Conservation (phyloP, 2,329 filamentous ascomycete species). For the Myriangium duriaei region DNA sequence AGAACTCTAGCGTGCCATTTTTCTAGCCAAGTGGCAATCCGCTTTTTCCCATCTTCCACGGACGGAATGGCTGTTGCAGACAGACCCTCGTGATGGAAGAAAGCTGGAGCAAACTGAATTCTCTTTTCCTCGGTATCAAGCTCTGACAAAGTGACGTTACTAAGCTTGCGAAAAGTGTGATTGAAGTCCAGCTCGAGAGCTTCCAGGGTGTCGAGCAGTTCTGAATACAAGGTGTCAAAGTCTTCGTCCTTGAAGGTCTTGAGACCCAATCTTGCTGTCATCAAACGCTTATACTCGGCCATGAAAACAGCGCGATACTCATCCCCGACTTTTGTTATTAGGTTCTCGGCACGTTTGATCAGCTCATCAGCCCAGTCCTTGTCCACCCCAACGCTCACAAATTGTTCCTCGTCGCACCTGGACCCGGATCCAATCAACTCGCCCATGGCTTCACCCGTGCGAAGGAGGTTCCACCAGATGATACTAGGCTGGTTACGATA, state of each 20-base stretch:
- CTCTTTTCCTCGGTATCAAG: slow-evolving; percentile 53
- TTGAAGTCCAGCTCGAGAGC: slow-evolving; percentile 81
- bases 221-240: slow-evolving; percentile 71
- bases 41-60: slow-evolving; percentile 51
- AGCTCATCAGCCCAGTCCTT: slow-evolving; percentile 58
- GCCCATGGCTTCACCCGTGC: slow-evolving; percentile 76
- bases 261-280: slow-evolving; percentile 69
- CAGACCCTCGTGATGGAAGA: slow-evolving; percentile 68
- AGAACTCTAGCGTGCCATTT: slow-evolving; percentile 59
- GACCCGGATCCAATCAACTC: slow-evolving; percentile 73
- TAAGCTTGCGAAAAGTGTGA: slow-evolving; percentile 78
- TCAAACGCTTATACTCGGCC: slow-evolving; percentile 75
- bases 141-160: slow-evolving; percentile 47
- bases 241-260: slow-evolving; percentile 56
- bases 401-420: slow-evolving; percentile 57
- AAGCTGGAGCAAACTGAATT: slow-evolving; percentile 52
- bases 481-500: slow-evolving; percentile 92
- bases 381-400: slow-evolving; percentile 58
- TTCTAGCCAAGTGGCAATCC: slow-evolving; percentile 69
- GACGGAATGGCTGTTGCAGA: slow-evolving; percentile 42
- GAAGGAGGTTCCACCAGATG: slow-evolving; percentile 97
- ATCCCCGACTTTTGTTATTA: slow-evolving; percentile 70
- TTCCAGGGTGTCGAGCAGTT: slow-evolving; percentile 70
- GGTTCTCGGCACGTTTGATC: slow-evolving; percentile 64
- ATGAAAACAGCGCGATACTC: slow-evolving; percentile 85